Base-by-base conservation (phyloP, 805 yeast genomes). In the Soucietia sequanensis region DNA sequence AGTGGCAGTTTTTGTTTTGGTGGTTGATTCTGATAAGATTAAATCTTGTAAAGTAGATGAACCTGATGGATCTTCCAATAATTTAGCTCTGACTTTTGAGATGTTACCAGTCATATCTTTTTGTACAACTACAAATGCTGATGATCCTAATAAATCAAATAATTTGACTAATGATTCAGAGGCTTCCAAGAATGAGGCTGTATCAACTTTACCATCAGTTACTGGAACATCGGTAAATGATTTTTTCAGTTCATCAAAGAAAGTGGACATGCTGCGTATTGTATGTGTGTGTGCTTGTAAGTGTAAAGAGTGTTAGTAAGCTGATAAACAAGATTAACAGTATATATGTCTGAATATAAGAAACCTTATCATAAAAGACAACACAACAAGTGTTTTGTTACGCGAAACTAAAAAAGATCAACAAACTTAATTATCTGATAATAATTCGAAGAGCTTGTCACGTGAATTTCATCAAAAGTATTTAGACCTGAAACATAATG, bases 51-150 rank as follows among this genome's bases (percentile, higher is more conserved):
- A 72, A 17, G 95, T 81, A n/a, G 66, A 55, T 19, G 84, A 70
- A 35, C 65, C 62, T 25, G 66, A 75, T 29, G 95, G 95, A 37
- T 79, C 75, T 6, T 79, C 71, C 39, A 80, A 70, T 44, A 82
- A 70, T 53, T 81, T 76, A 30, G 78, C 68, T 45, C 89, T 72
- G 47, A 88, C 75, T 61, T 88, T 88, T 39, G 71, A 69, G 58
- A 88, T 82, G 62, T 88, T 88, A 24, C 96, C 96, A 21, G 76
- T 81, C 85, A 88, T 81, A 59, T 88, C 96, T 46, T 72, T 82
- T 58, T 86, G 95, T 38, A 88, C 96, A 26, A 85, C 88, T 11
- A 79, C 60, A 51, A 88, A 88, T 10, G 96, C 95, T 21, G 93
- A 68, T 14, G 93, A 84, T 16, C 95, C 95, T 44, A 88, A 70